Evolutionary conservation across 768 basidiomycete species (phyloP), one percentile per base, ranked within the genome.

Genomic region (Pleurotus tuoliensis): DNA sequence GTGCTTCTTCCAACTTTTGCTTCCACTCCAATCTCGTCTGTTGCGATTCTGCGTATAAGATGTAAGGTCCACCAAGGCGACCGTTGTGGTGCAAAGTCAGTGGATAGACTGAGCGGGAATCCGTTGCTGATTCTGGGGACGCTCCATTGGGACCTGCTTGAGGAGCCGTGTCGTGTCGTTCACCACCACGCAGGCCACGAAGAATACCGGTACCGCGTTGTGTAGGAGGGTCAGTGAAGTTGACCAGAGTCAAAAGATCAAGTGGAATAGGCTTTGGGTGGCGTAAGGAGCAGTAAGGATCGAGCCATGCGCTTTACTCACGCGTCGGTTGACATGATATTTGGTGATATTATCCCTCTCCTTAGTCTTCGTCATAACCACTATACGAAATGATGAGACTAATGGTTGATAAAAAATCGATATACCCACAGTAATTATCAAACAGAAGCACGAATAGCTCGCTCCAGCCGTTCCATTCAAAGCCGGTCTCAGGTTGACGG

Each of bases 391-490:
- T 12, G 18, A 25, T 67, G 38, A 73, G 44, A 16, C 44, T 20
- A n/a, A 16, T 56, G 13, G 16, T 12, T 20, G 34, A 52, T 25
- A 34, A 2, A 38, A 39, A 30, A 57, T 22, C 27, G 30, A n/a
- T 13, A 12, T 12, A 70, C 91, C 70, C 58, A 93, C 94, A 70
- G 63, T 98, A 99, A 64, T 98, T 94, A 70, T 99, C 97, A 63
- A 99, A 97, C 2, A 99, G 75, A 53, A 98, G 77, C 6, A 96
- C 88, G 59, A 87, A 90, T 5, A 96, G 79, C 69, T 98, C 94
- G 44, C 84, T 86, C 92, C 93, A 96, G 41, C 88, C 90, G 59
- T 82, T 92, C 86, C 87, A 90, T 67, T 89, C 88, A 60, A 94
- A 84, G 11, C 90, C 92, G 27, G 87, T 86, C 58, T 97, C 94